Conservation (phyloP, 441 rosid genomes). For the Gossypium laxum region DNA sequence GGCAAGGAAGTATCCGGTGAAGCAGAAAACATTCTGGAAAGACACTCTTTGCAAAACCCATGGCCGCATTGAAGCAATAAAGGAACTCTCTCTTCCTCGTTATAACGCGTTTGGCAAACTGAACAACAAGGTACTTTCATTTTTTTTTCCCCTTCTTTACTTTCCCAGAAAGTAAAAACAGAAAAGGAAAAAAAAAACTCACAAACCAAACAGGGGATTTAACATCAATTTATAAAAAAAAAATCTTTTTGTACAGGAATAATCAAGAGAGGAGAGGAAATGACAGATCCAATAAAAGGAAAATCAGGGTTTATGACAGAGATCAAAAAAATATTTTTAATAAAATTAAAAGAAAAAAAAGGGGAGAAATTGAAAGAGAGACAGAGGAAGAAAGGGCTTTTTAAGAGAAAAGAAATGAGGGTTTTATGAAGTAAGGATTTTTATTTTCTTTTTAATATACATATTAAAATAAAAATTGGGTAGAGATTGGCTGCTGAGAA, state of each 20-base stretch:
- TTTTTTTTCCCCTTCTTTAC: constrained; percentile 17
- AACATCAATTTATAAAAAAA: not conserved
- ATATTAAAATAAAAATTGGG: not conserved
- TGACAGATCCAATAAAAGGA: constrained; percentile 12
- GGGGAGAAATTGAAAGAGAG: not conserved
- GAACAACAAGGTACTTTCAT: constrained; percentile 88
- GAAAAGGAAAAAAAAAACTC: not conserved
- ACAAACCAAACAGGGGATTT: constrained; percentile 22
- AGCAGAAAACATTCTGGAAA: constrained; percentile 75
- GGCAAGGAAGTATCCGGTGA: constrained; percentile 65
- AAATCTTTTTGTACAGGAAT: not conserved
- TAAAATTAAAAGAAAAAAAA: not conserved
- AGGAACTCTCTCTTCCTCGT: constrained; percentile 87
- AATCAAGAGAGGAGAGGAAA: not conserved
- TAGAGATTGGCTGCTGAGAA: not conserved
- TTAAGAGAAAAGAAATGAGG: not conserved
- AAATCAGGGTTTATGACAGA: not conserved
- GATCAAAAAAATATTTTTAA: constrained; percentile 19
- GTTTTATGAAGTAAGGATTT: not conserved
- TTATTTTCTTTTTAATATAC: not conserved
- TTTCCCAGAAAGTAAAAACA: not conserved
- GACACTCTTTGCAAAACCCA: constrained; percentile 53
- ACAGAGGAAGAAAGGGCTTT: not conserved
- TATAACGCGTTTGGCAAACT: constrained; percentile 87
- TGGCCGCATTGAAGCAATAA: constrained; percentile 34